These are phyloP conservation scores for Protomyces macrosporus DNA, from an alignment of 1,139 yeast genomes.

Conservation along the genomic window DNA sequence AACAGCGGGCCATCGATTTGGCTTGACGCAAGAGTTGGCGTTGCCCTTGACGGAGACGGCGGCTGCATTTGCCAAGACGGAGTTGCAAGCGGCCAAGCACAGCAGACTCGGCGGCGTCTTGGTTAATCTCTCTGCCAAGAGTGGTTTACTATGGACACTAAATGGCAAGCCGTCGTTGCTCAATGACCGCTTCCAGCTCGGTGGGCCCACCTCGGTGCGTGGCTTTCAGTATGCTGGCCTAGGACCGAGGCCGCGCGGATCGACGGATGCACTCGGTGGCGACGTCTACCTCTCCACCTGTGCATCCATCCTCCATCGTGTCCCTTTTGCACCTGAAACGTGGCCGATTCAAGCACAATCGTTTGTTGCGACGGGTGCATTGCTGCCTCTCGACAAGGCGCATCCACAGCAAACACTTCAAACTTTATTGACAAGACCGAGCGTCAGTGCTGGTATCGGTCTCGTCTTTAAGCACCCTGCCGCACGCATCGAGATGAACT, in stretches of 20 bases:
- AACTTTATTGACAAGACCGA: slow-evolving; percentile 32
- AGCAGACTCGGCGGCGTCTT: slow-evolving; percentile 34
- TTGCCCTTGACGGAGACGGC: slow-evolving; percentile 41
- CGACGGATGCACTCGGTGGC: slow-evolving; percentile 63
- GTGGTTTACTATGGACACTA: slow-evolving; percentile 35
- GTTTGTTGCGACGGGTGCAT: slow-evolving; percentile 45
- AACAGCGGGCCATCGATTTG: slow-evolving; percentile 50
- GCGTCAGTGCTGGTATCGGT: slow-evolving; percentile 68
- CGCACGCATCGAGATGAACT: slow-evolving; percentile 86
- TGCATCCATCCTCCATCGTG: slow-evolving; percentile 54
- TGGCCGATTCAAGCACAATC: slow-evolving; percentile 35
- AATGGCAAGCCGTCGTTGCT: slow-evolving; percentile 36
- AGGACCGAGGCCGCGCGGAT: slow-evolving; percentile 64
- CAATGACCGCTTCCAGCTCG: slow-evolving; percentile 55
- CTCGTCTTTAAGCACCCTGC: slow-evolving; percentile 64
- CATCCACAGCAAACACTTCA: slow-evolving; percentile 26
- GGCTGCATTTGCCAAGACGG: slow-evolving; percentile 38
- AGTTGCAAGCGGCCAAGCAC: slow-evolving; percentile 32
- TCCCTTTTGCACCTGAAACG: slow-evolving; percentile 51
- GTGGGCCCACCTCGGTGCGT: slow-evolving; percentile 80
- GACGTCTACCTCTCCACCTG: slow-evolving; percentile 71
- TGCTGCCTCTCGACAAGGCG: slow-evolving; percentile 46
- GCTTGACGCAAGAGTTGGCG: slow-evolving; percentile 55
- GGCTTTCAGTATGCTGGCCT: slow-evolving; percentile 72
- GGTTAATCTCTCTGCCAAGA: slow-evolving; percentile 32